Evolutionary conservation across 495 filamentous ascomycete species (phyloP), one percentile per base, ranked within the genome.

Genomic region (Cladorrhinum samala): DNA sequence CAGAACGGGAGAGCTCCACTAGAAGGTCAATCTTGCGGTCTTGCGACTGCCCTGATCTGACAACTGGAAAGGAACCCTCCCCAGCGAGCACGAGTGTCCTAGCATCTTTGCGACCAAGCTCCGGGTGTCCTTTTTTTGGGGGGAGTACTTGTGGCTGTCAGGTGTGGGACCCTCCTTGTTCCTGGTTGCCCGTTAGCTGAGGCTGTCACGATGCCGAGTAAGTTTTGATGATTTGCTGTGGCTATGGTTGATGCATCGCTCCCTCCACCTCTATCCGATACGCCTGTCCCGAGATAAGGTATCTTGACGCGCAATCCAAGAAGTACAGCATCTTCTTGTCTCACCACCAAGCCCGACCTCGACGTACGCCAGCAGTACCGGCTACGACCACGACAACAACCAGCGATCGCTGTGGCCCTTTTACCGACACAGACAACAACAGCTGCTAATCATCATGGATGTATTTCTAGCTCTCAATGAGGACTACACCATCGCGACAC

Each of bases 401-500:
- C n/a, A n/a, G n/a, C n/a, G n/a, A n/a, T n/a, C n/a, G n/a, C n/a
- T n/a, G n/a, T n/a, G n/a, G n/a, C n/a, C n/a, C n/a, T n/a, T n/a
- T n/a, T n/a, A n/a, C n/a, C n/a, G n/a, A n/a, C n/a, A n/a, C n/a
- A n/a, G n/a, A n/a, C n/a, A n/a, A n/a, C n/a, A n/a, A 33, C 27
- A 33, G 24, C 60, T 30, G 49, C 68, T 68, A 55, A 67, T 52
- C 30, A 48, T 39, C 40, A 52, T 60, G 52, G 40, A 57, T 6
- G 5, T 6, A 6, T 33, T 6, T 11, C 27, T 11, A 76, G 74
- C 52, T 55, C 62, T 69, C 41, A 57, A 58, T 49, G 74, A 73
- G 53, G 74, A 77, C 50, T 59, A 67, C 45, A 75, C 69, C 69
- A 70, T 77, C 56, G 69, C 63, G 50, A 66, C 64, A 60, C 74